Conservation (phyloP, 2,329 filamentous ascomycete genomes). For the Atkinsonella hypoxylon region DNA sequence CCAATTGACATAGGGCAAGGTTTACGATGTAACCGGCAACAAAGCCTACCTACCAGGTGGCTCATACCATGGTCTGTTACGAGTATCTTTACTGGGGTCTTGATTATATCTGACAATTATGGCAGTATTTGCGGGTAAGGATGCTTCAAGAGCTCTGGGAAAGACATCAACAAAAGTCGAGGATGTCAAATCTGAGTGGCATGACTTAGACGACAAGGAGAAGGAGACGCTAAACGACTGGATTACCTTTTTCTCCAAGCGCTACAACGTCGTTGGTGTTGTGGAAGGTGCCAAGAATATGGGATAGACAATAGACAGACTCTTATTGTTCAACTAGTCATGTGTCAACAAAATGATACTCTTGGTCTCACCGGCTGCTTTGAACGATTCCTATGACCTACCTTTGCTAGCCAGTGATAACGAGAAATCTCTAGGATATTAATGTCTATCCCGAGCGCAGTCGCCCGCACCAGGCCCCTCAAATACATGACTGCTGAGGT, state of each 20-base stretch:
- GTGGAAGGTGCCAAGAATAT: slow-evolving; percentile 50
- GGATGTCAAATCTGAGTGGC: slow-evolving; percentile 74
- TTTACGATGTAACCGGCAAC: slow-evolving; percentile 91
- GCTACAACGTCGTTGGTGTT: slow-evolving; percentile 79
- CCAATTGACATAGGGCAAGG: slow-evolving; percentile 51
- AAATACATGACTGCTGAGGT: too few relatives aligned
- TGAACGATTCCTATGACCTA: too few relatives aligned
- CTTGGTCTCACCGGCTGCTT: background rate
- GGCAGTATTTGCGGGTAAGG: slow-evolving; percentile 87
- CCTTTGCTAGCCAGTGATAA: too few relatives aligned
- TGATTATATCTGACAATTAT: background rate
- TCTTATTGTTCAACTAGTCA: background rate
- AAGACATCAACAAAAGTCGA: slow-evolving; percentile 76
- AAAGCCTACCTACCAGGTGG: slow-evolving; percentile 73
- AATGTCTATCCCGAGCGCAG: too few relatives aligned
- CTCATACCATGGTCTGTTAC: slow-evolving; percentile 65
- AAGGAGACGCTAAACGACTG: slow-evolving; percentile 80
- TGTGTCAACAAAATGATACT: background rate
- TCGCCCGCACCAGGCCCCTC: too few relatives aligned
- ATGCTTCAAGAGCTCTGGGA: slow-evolving; percentile 83
- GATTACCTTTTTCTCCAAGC: slow-evolving; percentile 92
- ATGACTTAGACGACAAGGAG: slow-evolving; percentile 72
- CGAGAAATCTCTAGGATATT: too few relatives aligned
- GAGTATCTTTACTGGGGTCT: background rate
- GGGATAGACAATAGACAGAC: slow-evolving; percentile 24